Evolutionary conservation across 108 stramenopile species (phyloP).

Genomic region (Cyclotella choctawhatcheeana): DNA sequence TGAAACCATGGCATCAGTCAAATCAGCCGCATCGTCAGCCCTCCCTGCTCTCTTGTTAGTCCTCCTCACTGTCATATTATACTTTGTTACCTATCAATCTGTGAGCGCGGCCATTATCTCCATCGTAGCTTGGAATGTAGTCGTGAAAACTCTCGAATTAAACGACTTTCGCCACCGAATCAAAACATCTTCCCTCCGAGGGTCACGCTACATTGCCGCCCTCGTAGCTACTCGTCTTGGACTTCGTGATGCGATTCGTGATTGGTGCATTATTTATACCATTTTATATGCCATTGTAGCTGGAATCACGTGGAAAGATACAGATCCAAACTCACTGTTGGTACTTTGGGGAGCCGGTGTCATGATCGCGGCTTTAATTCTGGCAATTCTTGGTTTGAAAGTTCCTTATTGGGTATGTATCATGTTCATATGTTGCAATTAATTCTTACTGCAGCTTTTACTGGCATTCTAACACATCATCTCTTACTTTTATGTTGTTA

Average conservation of each 20-base stretch:
- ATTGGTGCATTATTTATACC: conserved; percentile 31
- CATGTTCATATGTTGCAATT: too few relatives aligned
- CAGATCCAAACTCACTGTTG: conserved; percentile 26
- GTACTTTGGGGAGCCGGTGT: conserved; percentile 37
- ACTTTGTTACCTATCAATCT: neutral
- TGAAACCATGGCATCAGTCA: neutral
- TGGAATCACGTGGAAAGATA: conserved; percentile 32
- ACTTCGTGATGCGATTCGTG: conserved; percentile 33
- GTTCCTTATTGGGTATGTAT: conserved; percentile 39
- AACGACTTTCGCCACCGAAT: conserved; percentile 37
- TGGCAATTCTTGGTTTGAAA: conserved; percentile 27
- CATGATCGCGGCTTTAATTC: conserved; percentile 18
- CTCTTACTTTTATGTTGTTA: neutral
- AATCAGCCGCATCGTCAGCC: neutral
- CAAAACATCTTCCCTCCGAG: conserved; percentile 7
- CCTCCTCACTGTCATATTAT: neutral
- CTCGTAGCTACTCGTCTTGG: conserved; percentile 33
- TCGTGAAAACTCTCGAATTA: conserved; percentile 37
- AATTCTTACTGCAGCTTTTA: too few relatives aligned
- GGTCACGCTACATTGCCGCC: conserved; percentile 18
- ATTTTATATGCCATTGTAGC: conserved; percentile 27
- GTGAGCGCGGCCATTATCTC: conserved; percentile 4
- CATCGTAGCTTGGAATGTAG: conserved; percentile 13
- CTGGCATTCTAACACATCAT: too few relatives aligned
- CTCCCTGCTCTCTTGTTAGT: neutral